A percentile compares a stretch with the other conserved stretches of the same genome.
These are phyloP conservation scores for Mucuna pruriens DNA, from an alignment of 306 rosid species.

Conservation along the genomic window DNA sequence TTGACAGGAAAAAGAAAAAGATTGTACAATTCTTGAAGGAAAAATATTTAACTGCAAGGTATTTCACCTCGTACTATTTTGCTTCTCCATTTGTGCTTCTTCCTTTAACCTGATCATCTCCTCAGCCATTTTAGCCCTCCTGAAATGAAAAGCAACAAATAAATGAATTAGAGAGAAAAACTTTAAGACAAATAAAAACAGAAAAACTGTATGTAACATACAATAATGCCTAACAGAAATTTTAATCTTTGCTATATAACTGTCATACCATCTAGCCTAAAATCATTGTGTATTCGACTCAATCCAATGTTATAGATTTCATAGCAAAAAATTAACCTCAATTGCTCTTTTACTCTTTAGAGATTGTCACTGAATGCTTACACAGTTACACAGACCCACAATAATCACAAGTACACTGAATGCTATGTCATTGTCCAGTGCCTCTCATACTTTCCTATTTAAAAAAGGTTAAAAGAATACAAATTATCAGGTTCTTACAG, in stretches of 20 bases:
- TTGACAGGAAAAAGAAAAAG: slow-evolving; percentile 15
- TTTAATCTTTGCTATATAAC: not conserved
- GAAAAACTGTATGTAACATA: not conserved
- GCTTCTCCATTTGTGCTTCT: slow-evolving; percentile 42
- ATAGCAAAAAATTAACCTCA: not conserved
- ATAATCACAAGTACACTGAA: too few species aligned
- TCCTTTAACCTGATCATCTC: slow-evolving; percentile 50
- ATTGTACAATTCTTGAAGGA: slow-evolving; percentile 18
- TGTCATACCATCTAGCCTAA: slow-evolving; percentile 8
- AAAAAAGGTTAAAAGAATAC: slow-evolving; percentile 11
- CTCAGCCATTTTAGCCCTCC: slow-evolving; percentile 53
- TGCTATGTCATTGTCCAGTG: too few species aligned
- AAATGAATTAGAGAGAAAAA: slow-evolving; percentile 7
- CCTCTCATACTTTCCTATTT: not conserved
- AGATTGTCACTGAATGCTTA: not conserved
- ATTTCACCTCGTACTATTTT: slow-evolving; percentile 43
- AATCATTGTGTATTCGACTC: slow-evolving; percentile 4
- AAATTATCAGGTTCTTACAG: not conserved
- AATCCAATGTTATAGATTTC: not conserved
- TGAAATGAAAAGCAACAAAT: slow-evolving; percentile 25
- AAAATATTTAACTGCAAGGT: not conserved
- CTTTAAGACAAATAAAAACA: not conserved
- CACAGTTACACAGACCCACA: not conserved
- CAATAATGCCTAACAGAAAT: slow-evolving; percentile 6
- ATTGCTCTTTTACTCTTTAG: not conserved